Conservation (phyloP, 768 basidiomycete species). For the Neoboletus brunneissimus region DNA sequence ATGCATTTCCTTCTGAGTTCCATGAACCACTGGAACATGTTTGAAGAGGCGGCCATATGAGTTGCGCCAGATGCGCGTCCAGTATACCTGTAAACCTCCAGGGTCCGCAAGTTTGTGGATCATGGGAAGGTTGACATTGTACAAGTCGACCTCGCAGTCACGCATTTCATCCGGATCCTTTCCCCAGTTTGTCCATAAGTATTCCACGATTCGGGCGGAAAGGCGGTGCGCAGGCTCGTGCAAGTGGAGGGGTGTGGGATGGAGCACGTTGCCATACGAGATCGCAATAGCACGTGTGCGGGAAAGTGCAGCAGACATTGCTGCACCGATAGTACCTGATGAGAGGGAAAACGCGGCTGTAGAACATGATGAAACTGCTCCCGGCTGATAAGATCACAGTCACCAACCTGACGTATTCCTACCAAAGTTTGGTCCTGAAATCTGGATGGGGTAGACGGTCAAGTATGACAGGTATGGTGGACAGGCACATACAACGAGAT, state of each 20-base stretch:
- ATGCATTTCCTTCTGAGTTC: constrained; percentile 25
- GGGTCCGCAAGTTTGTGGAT: constrained; percentile 59
- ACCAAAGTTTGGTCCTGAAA: constrained; percentile 85
- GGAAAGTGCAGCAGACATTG: constrained; percentile 75
- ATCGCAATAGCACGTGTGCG: constrained; percentile 76
- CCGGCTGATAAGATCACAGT: not conserved
- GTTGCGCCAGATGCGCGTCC: constrained; percentile 86
- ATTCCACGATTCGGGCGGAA: constrained; percentile 60
- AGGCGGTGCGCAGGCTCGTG: constrained; percentile 73
- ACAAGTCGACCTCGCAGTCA: constrained; percentile 71
- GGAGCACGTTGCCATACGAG: constrained; percentile 78
- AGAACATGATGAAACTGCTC: constrained; percentile 1
- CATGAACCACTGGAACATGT: constrained; percentile 29
- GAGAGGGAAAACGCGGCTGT: constrained; percentile 84
- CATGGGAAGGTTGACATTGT: constrained; percentile 86
- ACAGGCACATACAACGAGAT: constrained; percentile 68
- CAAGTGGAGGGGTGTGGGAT: constrained; percentile 58
- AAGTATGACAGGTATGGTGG: not conserved
- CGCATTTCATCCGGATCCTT: constrained; percentile 56
- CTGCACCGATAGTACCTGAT: constrained; percentile 90
- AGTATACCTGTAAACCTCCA: constrained; percentile 63
- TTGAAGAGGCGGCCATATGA: constrained; percentile 82
- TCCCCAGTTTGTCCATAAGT: constrained; percentile 88
- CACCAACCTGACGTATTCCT: constrained; percentile 75
- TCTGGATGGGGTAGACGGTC: constrained; percentile 36